phyloP scores from a whole-genome alignment of 208 protist genomes.

The Leishmania major region DNA sequence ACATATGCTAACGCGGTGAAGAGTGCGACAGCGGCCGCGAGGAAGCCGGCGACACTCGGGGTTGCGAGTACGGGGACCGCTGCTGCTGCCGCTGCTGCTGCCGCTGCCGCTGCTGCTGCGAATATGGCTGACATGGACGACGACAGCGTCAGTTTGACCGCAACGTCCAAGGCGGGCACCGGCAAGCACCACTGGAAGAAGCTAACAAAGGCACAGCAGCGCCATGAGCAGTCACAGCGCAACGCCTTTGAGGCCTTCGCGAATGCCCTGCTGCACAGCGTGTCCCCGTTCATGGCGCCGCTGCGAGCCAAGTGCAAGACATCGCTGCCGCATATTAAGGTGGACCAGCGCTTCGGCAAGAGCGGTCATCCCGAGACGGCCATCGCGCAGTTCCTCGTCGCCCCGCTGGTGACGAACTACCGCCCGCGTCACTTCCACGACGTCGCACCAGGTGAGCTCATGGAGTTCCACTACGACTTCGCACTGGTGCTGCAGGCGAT shows the following conservation, averaged over 20 bases:
- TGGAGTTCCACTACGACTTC: conserved; percentile 91
- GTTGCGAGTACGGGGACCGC: conserved; percentile 21
- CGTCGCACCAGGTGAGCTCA: conserved; percentile 81
- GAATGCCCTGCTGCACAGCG: conserved; percentile 82
- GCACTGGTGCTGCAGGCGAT: conserved; percentile 69
- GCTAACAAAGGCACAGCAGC: conserved; percentile 81
- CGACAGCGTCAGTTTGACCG: conserved; percentile 21
- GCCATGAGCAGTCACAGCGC: conserved; percentile 81
- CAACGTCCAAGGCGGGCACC: conserved; percentile 42
- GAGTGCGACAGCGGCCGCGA: conserved; percentile 11
- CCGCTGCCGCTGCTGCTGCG: conserved; percentile 15
- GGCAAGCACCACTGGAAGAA: conserved; percentile 87
- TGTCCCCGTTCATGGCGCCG: conserved; percentile 87
- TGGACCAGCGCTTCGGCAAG: conserved; percentile 90
- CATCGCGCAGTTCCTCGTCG: conserved; percentile 85
- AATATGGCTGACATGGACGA: conserved; percentile 17
- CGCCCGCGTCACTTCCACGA: conserved; percentile 89
- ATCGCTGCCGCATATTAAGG: conserved; percentile 87
- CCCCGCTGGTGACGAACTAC: conserved; percentile 87
- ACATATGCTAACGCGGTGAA: conserved; percentile 48
- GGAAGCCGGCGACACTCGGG: conserved; percentile 35
- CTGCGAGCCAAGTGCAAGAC: conserved; percentile 73
- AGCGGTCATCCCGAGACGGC: conserved; percentile 84
- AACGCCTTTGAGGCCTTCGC: conserved; percentile 90
- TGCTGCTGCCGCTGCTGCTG: not conserved